These are phyloP conservation scores for Penicillium sp. DNA, from an alignment of 2,329 filamentous ascomycete genomes.

Conservation along the genomic window DNA sequence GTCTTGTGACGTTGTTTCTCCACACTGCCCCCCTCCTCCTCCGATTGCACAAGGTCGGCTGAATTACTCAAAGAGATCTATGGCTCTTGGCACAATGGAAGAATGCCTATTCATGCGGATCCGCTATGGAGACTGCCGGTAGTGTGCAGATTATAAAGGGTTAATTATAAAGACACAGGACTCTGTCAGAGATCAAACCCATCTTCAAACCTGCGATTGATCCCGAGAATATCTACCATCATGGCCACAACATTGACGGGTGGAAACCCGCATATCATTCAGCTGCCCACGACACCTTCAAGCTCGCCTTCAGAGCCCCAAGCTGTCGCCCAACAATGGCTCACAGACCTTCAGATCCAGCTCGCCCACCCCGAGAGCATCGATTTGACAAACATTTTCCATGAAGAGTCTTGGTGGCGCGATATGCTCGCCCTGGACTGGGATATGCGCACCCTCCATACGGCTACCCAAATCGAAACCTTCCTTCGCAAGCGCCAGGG, in stretches of 20 bases:
- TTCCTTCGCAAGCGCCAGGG: slow-evolving; percentile 36
- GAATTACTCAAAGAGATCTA: slow-evolving; percentile 1
- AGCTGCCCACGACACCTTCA: slow-evolving; percentile 33
- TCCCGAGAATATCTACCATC: neutral
- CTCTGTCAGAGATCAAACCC: too few species aligned
- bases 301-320: slow-evolving; percentile 25
- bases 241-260: slow-evolving; percentile 29
- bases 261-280: slow-evolving; percentile 35
- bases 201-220: too few species aligned
- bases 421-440: slow-evolving; percentile 46
- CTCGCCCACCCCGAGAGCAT: slow-evolving; percentile 23
- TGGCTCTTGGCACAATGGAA: slow-evolving; percentile 6
- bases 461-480: slow-evolving; percentile 33
- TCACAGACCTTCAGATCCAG: slow-evolving; percentile 31
- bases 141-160: neutral
- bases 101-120: slow-evolving; percentile 4
- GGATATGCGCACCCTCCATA: slow-evolving; percentile 44
- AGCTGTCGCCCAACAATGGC: slow-evolving; percentile 38
- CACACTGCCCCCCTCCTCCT: slow-evolving; percentile 9
- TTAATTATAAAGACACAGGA: slow-evolving; percentile 3
- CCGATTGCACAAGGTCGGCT: slow-evolving; percentile 9
- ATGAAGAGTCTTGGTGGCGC: slow-evolving; percentile 47
- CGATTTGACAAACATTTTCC: slow-evolving; percentile 33
- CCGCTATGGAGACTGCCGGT: neutral
- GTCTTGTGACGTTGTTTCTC: slow-evolving; percentile 12